Evolutionary conservation across 345 rosid genomes (phyloP), one percentile per base, ranked within the genome.

Genomic region (Clausena lansium): DNA sequence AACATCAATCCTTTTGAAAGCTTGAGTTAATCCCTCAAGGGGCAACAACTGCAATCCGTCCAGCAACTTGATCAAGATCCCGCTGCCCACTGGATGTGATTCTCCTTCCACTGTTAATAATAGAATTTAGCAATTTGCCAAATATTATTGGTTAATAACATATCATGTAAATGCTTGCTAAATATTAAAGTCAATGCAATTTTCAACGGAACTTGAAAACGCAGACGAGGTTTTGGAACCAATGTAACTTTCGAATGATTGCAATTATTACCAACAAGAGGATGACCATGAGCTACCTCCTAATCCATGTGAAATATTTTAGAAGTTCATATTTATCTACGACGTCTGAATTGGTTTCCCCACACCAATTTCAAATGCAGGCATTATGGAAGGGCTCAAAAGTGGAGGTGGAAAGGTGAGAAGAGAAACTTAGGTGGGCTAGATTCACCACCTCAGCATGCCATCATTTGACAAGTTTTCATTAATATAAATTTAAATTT

Each of bases 1-100:
- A 6, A 15, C 38, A 9, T 58, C 54, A 24, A 71, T 38, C 30
- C 76, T 35, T 63, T 5, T 7, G 27, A 38, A 45, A 15, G 36
- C 69, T 59, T 25, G 6, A 36, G 67, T 25, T 24, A 24, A 59
- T 61, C 8, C 73, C 36, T 73, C 67, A 83, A 38, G 35, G 79
- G 11, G 84, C 77, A 13, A 83, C 83, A 8, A 74, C 88, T 8
- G 39, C 55, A 78, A 84, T 81, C 78, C 87, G 77, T 33, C 91
- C 91, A 55, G 91, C 89, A 54, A 88, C 91, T 79, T 88, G 89
- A 24, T 88, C 91, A 0, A 88, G 87, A 78, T 88, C 91, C 76
- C 91, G 78, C 77, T 77, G 86, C 63, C 91, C 89, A 14, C 76
- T 86, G 47, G 91, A 81, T 9, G 89, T 88, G 57, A 86, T 88